Conservation (phyloP, 495 filamentous ascomycete genomes). For the Niebla homalea region DNA sequence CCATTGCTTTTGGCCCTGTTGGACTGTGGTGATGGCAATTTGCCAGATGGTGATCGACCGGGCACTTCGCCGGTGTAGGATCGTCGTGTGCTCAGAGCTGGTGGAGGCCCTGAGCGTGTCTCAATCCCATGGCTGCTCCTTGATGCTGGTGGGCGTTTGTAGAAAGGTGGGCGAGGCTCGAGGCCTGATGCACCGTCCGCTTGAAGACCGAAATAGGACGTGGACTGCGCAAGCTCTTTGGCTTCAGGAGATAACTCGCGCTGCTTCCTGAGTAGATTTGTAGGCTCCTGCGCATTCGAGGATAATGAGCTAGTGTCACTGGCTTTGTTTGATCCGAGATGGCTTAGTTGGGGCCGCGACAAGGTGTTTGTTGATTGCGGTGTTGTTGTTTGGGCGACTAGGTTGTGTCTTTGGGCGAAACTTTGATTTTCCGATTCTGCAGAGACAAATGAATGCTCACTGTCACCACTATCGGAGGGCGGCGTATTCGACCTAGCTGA, state of each 20-base stretch:
- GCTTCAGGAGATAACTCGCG: conserved; percentile 6
- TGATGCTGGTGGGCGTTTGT: conserved; percentile 27
- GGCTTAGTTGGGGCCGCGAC: no score
- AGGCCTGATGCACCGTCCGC: conserved; percentile 14
- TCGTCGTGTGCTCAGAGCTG: conserved; percentile 31
- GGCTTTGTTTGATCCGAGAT: background rate
- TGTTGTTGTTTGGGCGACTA: conserved; percentile 7
- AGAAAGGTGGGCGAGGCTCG: conserved; percentile 22
- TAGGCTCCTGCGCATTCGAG: background rate
- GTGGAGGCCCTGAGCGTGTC: conserved; percentile 30
- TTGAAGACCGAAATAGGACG: conserved; percentile 24
- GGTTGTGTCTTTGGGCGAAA: conserved; percentile 1
- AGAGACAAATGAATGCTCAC: conserved; percentile 13
- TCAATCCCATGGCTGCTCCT: conserved; percentile 31
- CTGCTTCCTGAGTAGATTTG: background rate
- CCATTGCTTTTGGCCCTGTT: conserved; percentile 1
- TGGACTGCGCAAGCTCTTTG: background rate
- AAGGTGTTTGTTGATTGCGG: background rate
- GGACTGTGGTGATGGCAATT: background rate
- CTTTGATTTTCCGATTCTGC: conserved; percentile 12
- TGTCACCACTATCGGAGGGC: conserved; percentile 9
- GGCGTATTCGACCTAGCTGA: conserved; percentile 1
- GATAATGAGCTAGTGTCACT: conserved; percentile 1
- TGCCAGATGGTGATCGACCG: background rate
- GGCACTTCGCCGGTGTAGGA: conserved; percentile 19